Evolutionary conservation across 73 alveolate species (phyloP).

Genomic region (Paramecium sexaurelia): DNA sequence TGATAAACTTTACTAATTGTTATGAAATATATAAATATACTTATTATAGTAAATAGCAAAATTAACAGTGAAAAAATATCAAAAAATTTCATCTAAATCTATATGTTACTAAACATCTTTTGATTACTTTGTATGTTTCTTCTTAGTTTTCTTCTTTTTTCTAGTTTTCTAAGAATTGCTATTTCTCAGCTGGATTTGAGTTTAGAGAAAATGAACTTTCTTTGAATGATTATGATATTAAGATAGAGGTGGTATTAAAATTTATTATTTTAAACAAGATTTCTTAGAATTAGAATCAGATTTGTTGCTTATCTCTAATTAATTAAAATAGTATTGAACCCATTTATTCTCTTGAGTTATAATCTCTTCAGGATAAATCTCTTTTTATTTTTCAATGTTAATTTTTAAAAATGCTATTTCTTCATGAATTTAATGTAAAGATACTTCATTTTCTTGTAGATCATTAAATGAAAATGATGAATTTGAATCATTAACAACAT

Average conservation of each 20-base stretch:
- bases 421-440: neutral
- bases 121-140: neutral
- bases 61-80: neutral
- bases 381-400: neutral
- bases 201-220: neutral
- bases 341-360: neutral
- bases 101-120: neutral
- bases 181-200: neutral
- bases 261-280: neutral
- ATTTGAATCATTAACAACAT: neutral
- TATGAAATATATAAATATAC: constrained; percentile 3
- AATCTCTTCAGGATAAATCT: neutral
- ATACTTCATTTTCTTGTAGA: neutral
- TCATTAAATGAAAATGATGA: neutral
- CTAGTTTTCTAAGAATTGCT: neutral
- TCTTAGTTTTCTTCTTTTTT: neutral
- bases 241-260: neutral
- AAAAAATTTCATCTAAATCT: neutral
- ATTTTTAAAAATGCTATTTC: neutral
- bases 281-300: neutral
- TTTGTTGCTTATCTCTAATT: no score
- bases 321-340: neutral
- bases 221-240: neutral
- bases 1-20: constrained; percentile 40
- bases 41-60: neutral